Base-by-base conservation (phyloP, 306 rosid species). In the Quercus alba region DNA sequence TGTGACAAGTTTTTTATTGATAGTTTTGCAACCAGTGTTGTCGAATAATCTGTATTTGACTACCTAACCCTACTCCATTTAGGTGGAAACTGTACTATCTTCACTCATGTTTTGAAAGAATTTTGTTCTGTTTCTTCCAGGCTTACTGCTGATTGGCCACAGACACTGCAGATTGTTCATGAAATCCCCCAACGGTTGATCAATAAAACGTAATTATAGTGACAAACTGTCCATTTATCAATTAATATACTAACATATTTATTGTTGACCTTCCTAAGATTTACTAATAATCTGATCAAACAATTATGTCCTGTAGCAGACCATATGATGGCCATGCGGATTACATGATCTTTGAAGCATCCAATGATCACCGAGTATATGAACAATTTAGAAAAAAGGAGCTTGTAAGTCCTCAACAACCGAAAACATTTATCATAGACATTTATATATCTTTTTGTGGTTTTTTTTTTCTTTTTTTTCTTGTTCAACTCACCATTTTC, bases 61-160 rank as follows among this genome's bases (percentile, higher is more conserved):
- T 46, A 49, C 54, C 17, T 12, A 49, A 11, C 5, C 17, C 54
- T 49, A 49, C 54, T 49, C 17, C 54, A 49, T 49, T 13, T 49
- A 49, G 15, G 54, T 49, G 54, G 15, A 49, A 49, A 49, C 4
- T 49, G 59, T 56, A 56, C 20, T 18, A 4, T 56, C 20, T 56
- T 18, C 20, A 56, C 23, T 15, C 11, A 17, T 56, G 7, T 1
- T 56, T 56, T 5, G 59, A 56, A 17, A 19, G n/a, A 56, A 56
- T 56, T 19, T 56, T 56, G 59, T 30, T 54, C 23, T 56, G 52
- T 23, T 49, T 23, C 58, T 49, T 73, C 11, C 41, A 87, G 88
- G 54, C 77, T 82, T 66, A 80, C 78, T 11, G 18, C 21, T 4
- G 23, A 6, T 2, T 84, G 85, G 80, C 12, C 72, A 0, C 20